Evolutionary conservation across 192 early-diverging fungal species (phyloP).

Genomic region (Rhizoclosmatium globosum): DNA sequence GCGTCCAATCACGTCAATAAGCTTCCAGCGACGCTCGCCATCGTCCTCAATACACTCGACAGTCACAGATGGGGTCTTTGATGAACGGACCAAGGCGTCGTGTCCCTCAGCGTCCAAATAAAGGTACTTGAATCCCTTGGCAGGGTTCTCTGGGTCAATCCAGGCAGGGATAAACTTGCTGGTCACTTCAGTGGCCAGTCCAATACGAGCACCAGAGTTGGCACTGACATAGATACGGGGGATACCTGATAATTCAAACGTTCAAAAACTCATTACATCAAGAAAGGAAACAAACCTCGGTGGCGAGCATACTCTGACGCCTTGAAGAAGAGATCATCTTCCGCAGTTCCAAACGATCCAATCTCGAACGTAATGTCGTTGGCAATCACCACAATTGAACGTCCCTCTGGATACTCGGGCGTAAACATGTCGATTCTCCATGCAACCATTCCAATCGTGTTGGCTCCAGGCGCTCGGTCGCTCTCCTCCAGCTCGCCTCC

Average conservation of each 20-base stretch:
- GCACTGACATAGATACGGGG: slow-evolving; percentile 96
- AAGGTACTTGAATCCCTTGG: slow-evolving; percentile 93
- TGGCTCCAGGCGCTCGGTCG: slow-evolving; percentile 82
- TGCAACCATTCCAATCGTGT: slow-evolving; percentile 96
- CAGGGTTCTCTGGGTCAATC: slow-evolving; percentile 81
- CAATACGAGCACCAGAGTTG: slow-evolving; percentile 98
- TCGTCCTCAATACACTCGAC: slow-evolving; percentile 75
- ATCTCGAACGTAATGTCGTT: slow-evolving; percentile 99
- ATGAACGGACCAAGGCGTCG: slow-evolving; percentile 57
- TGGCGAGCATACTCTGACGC: slow-evolving; percentile 89
- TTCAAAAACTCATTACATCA: not conserved
- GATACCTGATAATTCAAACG: slow-evolving; percentile 59
- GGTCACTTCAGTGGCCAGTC: slow-evolving; percentile 92
- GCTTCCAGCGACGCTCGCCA: slow-evolving; percentile 80
- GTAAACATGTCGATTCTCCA: slow-evolving; percentile 90
- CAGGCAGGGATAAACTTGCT: slow-evolving; percentile 87
- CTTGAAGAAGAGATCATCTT: slow-evolving; percentile 92
- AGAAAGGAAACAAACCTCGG: slow-evolving; percentile 48
- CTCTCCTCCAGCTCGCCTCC: slow-evolving; percentile 76
- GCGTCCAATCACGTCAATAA: slow-evolving; percentile 88
- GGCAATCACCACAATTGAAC: slow-evolving; percentile 91
- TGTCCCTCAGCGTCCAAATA: slow-evolving; percentile 84
- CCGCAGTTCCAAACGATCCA: slow-evolving; percentile 94
- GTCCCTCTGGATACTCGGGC: slow-evolving; percentile 91
- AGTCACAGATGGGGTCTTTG: slow-evolving; percentile 70